phyloP scores from a whole-genome alignment of 306 rosid species.

The Coriaria nepalensis region DNA sequence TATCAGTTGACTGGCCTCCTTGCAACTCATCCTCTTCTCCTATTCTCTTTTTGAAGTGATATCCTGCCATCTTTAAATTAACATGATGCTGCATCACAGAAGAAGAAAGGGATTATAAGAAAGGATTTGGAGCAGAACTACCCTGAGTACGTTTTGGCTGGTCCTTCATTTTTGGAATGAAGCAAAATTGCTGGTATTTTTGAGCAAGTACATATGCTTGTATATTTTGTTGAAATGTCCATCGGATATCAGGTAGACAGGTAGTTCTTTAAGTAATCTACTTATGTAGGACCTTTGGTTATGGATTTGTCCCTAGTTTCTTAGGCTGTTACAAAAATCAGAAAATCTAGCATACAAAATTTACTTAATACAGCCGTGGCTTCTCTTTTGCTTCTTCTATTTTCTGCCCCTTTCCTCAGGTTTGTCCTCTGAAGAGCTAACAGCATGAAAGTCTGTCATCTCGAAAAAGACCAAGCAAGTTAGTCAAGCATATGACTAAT shows the following conservation, averaged over 20 bases:
- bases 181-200: constrained; percentile 34
- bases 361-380: constrained; percentile 12
- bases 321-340: constrained; percentile 17
- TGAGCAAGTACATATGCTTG: constrained; percentile 37
- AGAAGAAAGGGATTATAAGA: constrained; percentile 20
- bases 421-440: constrained; percentile 13
- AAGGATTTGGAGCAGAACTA: constrained; percentile 16
- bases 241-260: constrained; percentile 17
- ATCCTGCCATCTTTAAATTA: constrained; percentile 15
- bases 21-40: constrained; percentile 15
- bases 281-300: constrained; percentile 22
- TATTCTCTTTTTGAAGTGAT: constrained; percentile 11
- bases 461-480: constrained; percentile 14
- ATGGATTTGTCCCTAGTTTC: constrained; percentile 17
- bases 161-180: constrained; percentile 23
- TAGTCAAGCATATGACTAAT: constrained; percentile 7
- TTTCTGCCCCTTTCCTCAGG: constrained; percentile 14
- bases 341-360: constrained; percentile 23
- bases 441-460: constrained; percentile 16
- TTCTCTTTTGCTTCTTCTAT: constrained; percentile 9
- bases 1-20: constrained; percentile 11
- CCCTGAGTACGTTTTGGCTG: constrained; percentile 20
- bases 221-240: constrained; percentile 29
- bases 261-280: constrained; percentile 19
- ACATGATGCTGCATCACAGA: constrained; percentile 17